Evolutionary conservation across 768 basidiomycete species (phyloP).

Genomic region (Pisolithus microcarpus): DNA sequence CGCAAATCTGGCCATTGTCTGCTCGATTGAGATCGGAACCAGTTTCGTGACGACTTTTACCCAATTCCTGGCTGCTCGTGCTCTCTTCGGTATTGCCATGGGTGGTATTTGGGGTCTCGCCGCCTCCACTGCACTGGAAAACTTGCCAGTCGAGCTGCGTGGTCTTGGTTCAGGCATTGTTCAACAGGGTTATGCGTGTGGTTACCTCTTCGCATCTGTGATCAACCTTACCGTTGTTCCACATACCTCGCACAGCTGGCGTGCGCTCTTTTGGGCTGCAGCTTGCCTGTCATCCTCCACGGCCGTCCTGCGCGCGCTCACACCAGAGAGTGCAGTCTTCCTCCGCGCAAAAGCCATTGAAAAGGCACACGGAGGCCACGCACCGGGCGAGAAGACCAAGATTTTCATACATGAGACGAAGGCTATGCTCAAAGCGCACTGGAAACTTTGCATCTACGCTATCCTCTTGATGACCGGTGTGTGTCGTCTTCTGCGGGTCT

Average conservation of each 20-base stretch:
- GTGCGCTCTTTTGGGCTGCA: constrained; percentile 76
- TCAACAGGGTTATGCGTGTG: constrained; percentile 85
- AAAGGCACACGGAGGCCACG: constrained; percentile 28
- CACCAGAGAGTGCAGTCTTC: constrained; percentile 80
- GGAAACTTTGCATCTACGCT: constrained; percentile 78
- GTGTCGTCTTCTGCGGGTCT: constrained; percentile 4
- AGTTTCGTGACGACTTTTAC: constrained; percentile 73
- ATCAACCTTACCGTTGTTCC: constrained; percentile 64
- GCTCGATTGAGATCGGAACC: constrained; percentile 66
- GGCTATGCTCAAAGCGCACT: constrained; percentile 75
- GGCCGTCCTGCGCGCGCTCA: constrained; percentile 51
- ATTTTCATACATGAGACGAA: constrained; percentile 68
- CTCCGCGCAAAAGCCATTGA: constrained; percentile 54
- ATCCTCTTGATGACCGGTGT: constrained; percentile 69
- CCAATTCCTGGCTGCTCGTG: constrained; percentile 76
- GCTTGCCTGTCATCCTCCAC: constrained; percentile 64
- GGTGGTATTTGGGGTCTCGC: constrained; percentile 87
- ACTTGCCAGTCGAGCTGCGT: constrained; percentile 78
- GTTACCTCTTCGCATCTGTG: constrained; percentile 78
- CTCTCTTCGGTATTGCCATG: constrained; percentile 84
- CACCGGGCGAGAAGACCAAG: constrained; percentile 47
- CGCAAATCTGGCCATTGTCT: constrained; percentile 62
- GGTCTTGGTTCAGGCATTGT: constrained; percentile 83
- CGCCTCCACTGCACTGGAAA: constrained; percentile 78
- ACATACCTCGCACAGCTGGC: constrained; percentile 43